A percentile compares a stretch with the other conserved stretches of the same genome.
Conservation (phyloP, 164 flowering plant genomes). For the Nelumbo lutea region DNA sequence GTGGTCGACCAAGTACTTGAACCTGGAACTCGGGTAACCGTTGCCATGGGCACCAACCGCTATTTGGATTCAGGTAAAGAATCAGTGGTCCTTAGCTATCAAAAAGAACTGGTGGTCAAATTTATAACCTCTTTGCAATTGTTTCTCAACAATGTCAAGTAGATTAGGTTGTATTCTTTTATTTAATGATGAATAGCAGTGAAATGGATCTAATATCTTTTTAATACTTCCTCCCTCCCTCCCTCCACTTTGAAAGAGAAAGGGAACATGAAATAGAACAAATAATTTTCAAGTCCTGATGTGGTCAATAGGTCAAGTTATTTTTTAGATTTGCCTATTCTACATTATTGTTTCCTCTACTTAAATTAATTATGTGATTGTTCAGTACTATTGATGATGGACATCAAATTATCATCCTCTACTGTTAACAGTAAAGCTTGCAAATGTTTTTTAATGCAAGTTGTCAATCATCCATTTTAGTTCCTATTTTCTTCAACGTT, state of each 20-base stretch:
- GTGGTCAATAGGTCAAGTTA: no score
- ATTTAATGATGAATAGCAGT: not conserved
- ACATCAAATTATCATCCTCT: not conserved
- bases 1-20: constrained; percentile 63
- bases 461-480: not conserved
- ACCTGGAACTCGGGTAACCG: constrained; percentile 80
- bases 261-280: no score
- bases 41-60: constrained; percentile 82
- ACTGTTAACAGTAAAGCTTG: not conserved
- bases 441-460: not conserved
- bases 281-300: no score
- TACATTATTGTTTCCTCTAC: not conserved
- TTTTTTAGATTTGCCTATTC: not conserved
- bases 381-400: no score
- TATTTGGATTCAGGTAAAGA: constrained; percentile 54
- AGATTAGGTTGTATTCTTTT: not conserved
- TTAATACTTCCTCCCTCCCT: not conserved
- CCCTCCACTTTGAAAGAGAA: no score
- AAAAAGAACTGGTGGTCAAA: no score
- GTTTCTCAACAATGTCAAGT: constrained; percentile 1
- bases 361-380: no score
- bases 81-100: not conserved
- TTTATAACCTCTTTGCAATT: not conserved
- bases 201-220: not conserved
- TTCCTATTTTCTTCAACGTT: no score